Evolutionary conservation across 306 rosid species (phyloP).

Genomic region (Cyamopsis tetragonoloba): DNA sequence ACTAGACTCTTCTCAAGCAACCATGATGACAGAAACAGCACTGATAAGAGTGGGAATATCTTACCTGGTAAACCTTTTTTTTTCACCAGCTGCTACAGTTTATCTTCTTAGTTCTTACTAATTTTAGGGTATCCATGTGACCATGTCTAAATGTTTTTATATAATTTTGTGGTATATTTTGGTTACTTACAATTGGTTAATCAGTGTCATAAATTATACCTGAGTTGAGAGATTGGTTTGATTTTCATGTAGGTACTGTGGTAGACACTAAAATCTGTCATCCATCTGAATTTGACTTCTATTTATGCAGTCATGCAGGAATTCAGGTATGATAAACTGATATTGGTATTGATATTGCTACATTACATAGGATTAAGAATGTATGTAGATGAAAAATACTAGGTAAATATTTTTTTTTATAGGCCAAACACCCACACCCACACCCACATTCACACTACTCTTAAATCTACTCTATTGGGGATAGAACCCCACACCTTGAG

Average conservation of each 20-base stretch:
- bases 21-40: slow-evolving; percentile 53
- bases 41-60: slow-evolving; percentile 58
- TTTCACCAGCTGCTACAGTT: neutral
- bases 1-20: slow-evolving; percentile 77
- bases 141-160: neutral
- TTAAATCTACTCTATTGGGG: no score
- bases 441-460: no score
- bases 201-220: neutral
- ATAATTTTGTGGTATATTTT: neutral
- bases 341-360: neutral
- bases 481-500: no score
- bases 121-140: neutral
- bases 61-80: slow-evolving; percentile 56
- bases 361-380: neutral
- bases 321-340: slow-evolving; percentile 61
- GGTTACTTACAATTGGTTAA: neutral
- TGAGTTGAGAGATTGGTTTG: neutral
- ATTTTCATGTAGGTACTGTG: slow-evolving; percentile 62
- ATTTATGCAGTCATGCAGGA: slow-evolving; percentile 90
- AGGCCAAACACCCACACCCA: no score
- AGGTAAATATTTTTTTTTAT: no score
- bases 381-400: no score
- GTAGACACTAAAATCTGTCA: slow-evolving; percentile 89
- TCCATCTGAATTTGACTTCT: slow-evolving; percentile 87
- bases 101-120: neutral